Evolutionary conservation across 1,284 basidiomycete species (phyloP), one percentile per base, ranked within the genome.

Genomic region (Sutorius eximius): DNA sequence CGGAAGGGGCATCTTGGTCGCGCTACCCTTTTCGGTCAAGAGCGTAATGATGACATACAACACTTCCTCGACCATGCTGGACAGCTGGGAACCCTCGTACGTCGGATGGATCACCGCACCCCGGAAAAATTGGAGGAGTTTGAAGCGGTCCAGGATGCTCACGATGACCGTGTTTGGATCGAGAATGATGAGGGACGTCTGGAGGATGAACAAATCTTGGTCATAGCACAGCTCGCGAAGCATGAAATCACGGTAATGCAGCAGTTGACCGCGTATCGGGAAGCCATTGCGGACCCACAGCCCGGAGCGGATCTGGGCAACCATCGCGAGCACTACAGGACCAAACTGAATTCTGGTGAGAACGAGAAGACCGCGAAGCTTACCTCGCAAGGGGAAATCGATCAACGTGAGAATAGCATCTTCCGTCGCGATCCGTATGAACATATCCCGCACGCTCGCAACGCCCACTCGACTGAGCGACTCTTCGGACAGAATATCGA

Each of bases 251-350:
- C 95, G 89, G 71, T 99, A 99, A 71, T 99, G 95, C 52, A 96
- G 80, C n/a, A 95, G 81, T 70, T 99, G 97, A 1, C 93, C 93
- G 2, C 96, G 88, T 62, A 99, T 95, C 7, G 91, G 91, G 63
- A 95, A 93, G 3, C 97, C 97, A 63, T 99, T 99, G 51, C 96
- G 89, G 5, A 98, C 95, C 97, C 97, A 99, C 20, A 98, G 81
- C 3, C 95, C 95, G 2, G 93, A 90, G 16, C 95, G 85, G 52
- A 98, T 95, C 72, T 99, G 97, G 0, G 96, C 93, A 34, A 98
- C 87, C 81, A 94, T 91, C 0, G 88, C 82, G 20, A 93, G 76
- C 5, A 93, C 93, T 95, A 58, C 24, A 51, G 59, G n/a, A 38
- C 56, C 44, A 44, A 48, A 13, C 40, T 53, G 43, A 49, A 56